These are phyloP conservation scores for Pichia sp. DNA, from an alignment of 1,139 yeast species.

Conservation along the genomic window DNA sequence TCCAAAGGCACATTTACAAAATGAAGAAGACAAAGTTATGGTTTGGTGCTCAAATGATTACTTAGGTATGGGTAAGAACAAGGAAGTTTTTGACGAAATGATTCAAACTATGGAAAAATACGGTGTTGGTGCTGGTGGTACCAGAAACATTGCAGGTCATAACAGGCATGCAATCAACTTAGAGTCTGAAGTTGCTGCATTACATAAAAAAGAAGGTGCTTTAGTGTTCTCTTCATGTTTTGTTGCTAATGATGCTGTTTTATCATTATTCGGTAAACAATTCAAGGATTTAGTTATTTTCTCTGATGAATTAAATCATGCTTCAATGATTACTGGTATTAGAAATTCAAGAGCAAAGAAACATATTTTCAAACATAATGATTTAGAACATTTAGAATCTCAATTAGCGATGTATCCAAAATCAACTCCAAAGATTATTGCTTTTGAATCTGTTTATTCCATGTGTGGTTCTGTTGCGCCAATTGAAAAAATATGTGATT, in stretches of 20 bases:
- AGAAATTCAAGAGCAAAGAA: conserved; percentile 84
- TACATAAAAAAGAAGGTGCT: conserved; percentile 94
- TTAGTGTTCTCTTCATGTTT: conserved; percentile 92
- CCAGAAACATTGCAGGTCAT: conserved; percentile 98
- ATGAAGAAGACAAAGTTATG: conserved; percentile 76
- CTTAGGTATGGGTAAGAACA: conserved; percentile 87
- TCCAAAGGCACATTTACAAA: conserved; percentile 81
- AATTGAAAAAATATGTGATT: conserved; percentile 83
- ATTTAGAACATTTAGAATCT: conserved; percentile 73
- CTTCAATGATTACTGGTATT: conserved; percentile 96
- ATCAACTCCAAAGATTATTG: conserved; percentile 85
- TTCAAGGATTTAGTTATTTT: conserved; percentile 85
- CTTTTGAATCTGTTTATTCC: conserved; percentile 94
- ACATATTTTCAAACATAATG: conserved; percentile 88
- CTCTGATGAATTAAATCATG: conserved; percentile 91
- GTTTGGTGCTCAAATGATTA: conserved; percentile 99
- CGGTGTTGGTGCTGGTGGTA: conserved; percentile 99
- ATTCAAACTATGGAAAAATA: conserved; percentile 75
- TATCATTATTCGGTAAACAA: conserved; percentile 85
- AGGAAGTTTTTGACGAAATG: conserved; percentile 68
- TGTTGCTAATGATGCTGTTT: conserved; percentile 96
- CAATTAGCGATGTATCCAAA: conserved; percentile 75
- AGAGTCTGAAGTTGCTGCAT: conserved; percentile 80
- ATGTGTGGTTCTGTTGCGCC: conserved; percentile 99
- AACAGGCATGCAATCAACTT: conserved; percentile 79